These are phyloP conservation scores for Xerocomellus chrysenteron DNA, from an alignment of 768 basidiomycete genomes.

Conservation along the genomic window DNA sequence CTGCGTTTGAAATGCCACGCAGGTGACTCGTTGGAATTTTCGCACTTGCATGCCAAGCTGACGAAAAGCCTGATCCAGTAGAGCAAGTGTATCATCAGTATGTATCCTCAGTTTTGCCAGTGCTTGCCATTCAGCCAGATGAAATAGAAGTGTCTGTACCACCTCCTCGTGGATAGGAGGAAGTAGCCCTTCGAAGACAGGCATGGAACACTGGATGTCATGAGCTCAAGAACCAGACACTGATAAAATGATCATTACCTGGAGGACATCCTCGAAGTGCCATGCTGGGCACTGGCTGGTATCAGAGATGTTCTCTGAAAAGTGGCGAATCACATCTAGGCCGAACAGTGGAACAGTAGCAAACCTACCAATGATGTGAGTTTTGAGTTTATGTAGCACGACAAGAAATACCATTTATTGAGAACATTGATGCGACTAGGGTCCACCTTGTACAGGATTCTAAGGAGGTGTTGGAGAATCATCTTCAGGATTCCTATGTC, in stretches of 20 bases:
- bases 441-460: too few species aligned
- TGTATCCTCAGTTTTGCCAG: background rate
- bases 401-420: too few species aligned
- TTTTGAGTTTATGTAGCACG: too few species aligned
- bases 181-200: conserved; percentile 40
- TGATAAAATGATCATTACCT: background rate
- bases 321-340: too few species aligned
- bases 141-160: conserved; percentile 23
- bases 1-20: background rate
- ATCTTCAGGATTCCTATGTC: too few species aligned
- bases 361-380: too few species aligned
- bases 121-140: conserved; percentile 17
- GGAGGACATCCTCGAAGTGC: background rate
- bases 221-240: too few species aligned
- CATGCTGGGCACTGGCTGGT: too few species aligned
- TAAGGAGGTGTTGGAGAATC: too few species aligned
- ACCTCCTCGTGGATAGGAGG: conserved; percentile 22
- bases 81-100: background rate
- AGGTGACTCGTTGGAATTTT: background rate
- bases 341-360: too few species aligned
- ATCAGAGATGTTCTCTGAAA: too few species aligned
- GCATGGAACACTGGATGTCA: conserved; percentile 34
- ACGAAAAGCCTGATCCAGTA: background rate
- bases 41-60: background rate
- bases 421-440: too few species aligned